Evolutionary conservation across 2,329 filamentous ascomycete genomes (phyloP), one percentile per base, ranked within the genome.

Genomic region (Fusarium virguliforme): DNA sequence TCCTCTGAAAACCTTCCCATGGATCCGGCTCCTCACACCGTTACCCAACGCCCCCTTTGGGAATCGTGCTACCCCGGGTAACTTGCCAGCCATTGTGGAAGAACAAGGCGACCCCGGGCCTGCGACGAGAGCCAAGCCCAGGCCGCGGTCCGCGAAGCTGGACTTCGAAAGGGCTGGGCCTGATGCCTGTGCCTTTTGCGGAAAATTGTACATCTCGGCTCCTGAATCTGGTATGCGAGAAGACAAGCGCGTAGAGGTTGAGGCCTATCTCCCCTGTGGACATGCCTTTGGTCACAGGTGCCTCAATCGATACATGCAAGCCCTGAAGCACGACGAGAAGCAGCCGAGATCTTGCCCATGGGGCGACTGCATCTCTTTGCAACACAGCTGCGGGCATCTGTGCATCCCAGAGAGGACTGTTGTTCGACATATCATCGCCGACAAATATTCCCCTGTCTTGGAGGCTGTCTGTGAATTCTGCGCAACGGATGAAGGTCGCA

Each of bases 221-320:
- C 26, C 46, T 50, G 32, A 8, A 34, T 48, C 28, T 48, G 5
- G 8, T 40, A 18, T 18, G 18, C 18, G 50, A 22, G 10, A 9
- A 10, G 1, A 15, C 24, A 35, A 35, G 8, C 15, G 46, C 26
- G 12, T 18, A 10, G 77, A 79, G 43, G 26, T 15, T 9, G 58
- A 54, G 22, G 64, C 60, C 2, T 76, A 70, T 48, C 70, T 79
- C 15, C 74, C 74, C 6, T 79, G 77, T 46, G 76, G 77, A 12
- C 76, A 79, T 54, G 18, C 15, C 13, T 76, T 76, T 53, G 76
- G 75, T 8, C 64, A 73, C 24, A 8, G 43, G 4, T 79, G 77
- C 26, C 53, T 77, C 24, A 70, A 56, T 12, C 38, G 37, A 9
- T 59, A 58, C 46, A 15, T 62, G 8, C 12, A 37, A n/a, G 13